These are phyloP conservation scores for Hordeum pubiflorum DNA, from an alignment of 202 grass and related monocot species.

Conservation along the genomic window DNA sequence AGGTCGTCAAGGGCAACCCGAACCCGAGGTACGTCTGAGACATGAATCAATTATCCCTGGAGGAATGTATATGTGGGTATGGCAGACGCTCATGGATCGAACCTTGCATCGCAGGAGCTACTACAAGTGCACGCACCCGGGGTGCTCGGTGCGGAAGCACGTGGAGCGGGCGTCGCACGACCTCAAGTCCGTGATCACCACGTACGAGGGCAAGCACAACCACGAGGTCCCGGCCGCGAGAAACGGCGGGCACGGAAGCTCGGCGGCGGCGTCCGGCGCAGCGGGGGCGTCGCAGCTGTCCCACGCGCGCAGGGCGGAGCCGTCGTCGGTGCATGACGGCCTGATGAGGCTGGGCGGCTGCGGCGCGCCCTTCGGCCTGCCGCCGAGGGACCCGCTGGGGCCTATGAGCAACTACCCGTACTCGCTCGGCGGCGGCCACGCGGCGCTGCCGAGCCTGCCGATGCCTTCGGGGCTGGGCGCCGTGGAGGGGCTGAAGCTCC, in stretches of 20 bases:
- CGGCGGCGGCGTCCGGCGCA: neutral
- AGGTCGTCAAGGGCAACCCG: slow-evolving; percentile 95
- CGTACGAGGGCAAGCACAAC: slow-evolving; percentile 71
- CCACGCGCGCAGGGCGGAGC: slow-evolving; percentile 14
- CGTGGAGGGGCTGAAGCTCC: slow-evolving; percentile 37
- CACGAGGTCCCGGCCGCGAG: slow-evolving; percentile 71
- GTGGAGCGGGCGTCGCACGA: slow-evolving; percentile 93
- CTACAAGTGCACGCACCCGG: slow-evolving; percentile 89
- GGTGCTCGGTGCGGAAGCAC: slow-evolving; percentile 81
- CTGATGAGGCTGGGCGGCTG: slow-evolving; percentile 34
- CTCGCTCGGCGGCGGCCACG: slow-evolving; percentile 17
- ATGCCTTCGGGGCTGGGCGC: slow-evolving; percentile 31
- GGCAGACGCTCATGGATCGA: neutral
- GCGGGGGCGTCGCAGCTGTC: neutral
- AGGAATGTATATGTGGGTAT: neutral
- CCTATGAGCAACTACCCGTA: slow-evolving; percentile 51
- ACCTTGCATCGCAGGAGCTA: slow-evolving; percentile 54
- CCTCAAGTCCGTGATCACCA: slow-evolving; percentile 80
- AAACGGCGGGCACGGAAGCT: slow-evolving; percentile 42
- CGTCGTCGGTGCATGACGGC: slow-evolving; percentile 22
- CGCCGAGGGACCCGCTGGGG: slow-evolving; percentile 44
- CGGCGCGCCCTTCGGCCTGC: slow-evolving; percentile 36
- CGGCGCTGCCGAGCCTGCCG: slow-evolving; percentile 33
- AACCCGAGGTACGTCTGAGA: slow-evolving; percentile 66
- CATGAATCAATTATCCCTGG: neutral